Conservation (phyloP, 192 early-diverging fungal genomes). For the Anaeromyces robustus region DNA sequence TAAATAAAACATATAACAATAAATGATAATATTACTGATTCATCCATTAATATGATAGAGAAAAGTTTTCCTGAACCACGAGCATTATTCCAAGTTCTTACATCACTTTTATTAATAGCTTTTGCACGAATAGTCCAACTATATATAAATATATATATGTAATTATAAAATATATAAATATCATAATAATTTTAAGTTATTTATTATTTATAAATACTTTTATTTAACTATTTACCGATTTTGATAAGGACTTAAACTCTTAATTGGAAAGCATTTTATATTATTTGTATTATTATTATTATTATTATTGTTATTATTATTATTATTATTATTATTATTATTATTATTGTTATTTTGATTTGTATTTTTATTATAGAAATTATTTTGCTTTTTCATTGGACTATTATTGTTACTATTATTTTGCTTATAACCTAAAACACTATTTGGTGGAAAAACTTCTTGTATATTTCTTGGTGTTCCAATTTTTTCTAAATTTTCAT, state of each 20-base stretch:
- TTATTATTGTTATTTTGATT: too few relatives aligned
- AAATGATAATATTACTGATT: slow-evolving; percentile 43
- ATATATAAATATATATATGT: too few relatives aligned
- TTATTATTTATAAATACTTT: too few relatives aligned
- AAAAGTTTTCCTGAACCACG: slow-evolving; percentile 74
- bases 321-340: not conserved
- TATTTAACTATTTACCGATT: not conserved
- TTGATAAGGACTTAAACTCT: not conserved
- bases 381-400: too few relatives aligned
- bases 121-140: slow-evolving; percentile 92
- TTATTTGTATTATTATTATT: too few relatives aligned
- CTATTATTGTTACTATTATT: not conserved
- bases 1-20: too few relatives aligned
- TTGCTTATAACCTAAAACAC: not conserved
- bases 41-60: slow-evolving; percentile 71
- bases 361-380: too few relatives aligned
- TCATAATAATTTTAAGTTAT: too few relatives aligned
- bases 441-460: not conserved
- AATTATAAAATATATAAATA: not conserved
- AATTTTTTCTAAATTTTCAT: not conserved
- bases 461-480: not conserved
- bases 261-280: not conserved
- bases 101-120: slow-evolving; percentile 66
- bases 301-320: not conserved
- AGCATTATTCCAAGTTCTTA: slow-evolving; percentile 64